A percentile compares a stretch with the other conserved stretches of the same genome.
phyloP scores from a whole-genome alignment of 1,284 basidiomycete species.

The Rhodotorula sp. region DNA sequence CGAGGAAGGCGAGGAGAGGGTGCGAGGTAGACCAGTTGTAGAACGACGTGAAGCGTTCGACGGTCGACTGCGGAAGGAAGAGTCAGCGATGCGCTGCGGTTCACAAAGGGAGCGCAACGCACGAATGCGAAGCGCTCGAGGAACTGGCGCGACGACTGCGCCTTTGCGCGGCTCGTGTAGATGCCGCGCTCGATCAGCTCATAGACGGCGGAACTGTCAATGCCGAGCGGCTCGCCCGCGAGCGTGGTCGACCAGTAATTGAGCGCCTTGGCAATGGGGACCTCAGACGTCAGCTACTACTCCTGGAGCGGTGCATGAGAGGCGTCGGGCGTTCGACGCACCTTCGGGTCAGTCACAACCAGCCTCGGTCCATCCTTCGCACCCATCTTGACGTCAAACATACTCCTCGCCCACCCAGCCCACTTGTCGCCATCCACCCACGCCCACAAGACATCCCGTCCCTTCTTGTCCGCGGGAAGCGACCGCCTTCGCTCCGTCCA shows the following conservation, averaged over 20 bases:
- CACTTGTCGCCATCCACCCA: slow-evolving; percentile 80
- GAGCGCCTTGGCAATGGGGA: no score
- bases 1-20: slow-evolving; percentile 47
- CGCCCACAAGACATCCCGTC: slow-evolving; percentile 70
- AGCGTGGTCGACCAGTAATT: slow-evolving; percentile 65
- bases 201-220: slow-evolving; percentile 63
- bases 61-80: not conserved
- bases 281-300: no score
- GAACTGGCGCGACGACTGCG: slow-evolving; percentile 54
- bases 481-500: slow-evolving; percentile 58
- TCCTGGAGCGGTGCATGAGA: no score
- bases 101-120: slow-evolving; percentile 7
- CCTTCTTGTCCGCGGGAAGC: slow-evolving; percentile 36
- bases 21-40: slow-evolving; percentile 43
- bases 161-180: slow-evolving; percentile 57
- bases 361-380: slow-evolving; percentile 58
- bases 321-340: no score
- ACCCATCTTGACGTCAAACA: slow-evolving; percentile 66
- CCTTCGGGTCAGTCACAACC: slow-evolving; percentile 75
- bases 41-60: slow-evolving; percentile 2
- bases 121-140: slow-evolving; percentile 49
- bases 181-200: slow-evolving; percentile 66
- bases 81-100: not conserved
- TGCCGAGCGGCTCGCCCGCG: slow-evolving; percentile 57
- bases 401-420: slow-evolving; percentile 80